Percentiles rank a stretch among this genome's conserved stretches.
Conservation (phyloP, 768 basidiomycete genomes). For the Russula earlei region DNA sequence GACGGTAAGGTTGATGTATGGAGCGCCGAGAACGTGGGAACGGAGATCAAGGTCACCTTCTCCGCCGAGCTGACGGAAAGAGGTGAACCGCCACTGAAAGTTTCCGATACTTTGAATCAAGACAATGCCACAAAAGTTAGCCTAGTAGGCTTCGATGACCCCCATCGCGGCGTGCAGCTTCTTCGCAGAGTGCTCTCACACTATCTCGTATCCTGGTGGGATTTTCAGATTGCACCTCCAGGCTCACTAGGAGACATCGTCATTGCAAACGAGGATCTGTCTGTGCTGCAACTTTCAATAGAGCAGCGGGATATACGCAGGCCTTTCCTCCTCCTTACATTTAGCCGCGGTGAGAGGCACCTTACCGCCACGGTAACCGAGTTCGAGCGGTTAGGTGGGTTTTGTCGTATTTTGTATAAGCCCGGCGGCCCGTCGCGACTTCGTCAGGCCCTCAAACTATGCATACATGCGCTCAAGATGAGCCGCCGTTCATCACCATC, state of each 20-base stretch:
- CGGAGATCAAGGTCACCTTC: constrained; percentile 84
- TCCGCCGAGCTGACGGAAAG: constrained; percentile 55
- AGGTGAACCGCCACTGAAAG: constrained; percentile 19
- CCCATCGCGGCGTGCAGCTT: constrained; percentile 58
- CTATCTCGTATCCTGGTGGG: constrained; percentile 75
- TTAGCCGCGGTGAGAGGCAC: constrained; percentile 54
- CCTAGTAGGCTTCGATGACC: constrained; percentile 59
- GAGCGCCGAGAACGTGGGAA: constrained; percentile 84
- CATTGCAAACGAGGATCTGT: constrained; percentile 71
- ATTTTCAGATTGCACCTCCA: constrained; percentile 41
- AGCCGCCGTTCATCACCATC: constrained; percentile 28
- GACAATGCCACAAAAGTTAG: constrained; percentile 37
- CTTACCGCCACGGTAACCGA: constrained; percentile 56
- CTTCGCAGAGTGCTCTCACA: constrained; percentile 49
- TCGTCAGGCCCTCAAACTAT: constrained; percentile 53
- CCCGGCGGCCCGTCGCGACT: constrained; percentile 78
- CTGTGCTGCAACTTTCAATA: constrained; percentile 47
- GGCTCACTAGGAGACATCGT: constrained; percentile 57
- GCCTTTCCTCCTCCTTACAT: constrained; percentile 70
- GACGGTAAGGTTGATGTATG: constrained; percentile 89
- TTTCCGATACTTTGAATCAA: constrained; percentile 23
- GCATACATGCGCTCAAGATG: constrained; percentile 47
- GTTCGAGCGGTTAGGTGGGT: constrained; percentile 74
- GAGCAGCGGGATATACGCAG: constrained; percentile 45
- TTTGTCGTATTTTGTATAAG: constrained; percentile 84